Evolutionary conservation across 2,329 filamentous ascomycete genomes (phyloP).

Genomic region (Plenodomus biglobosus): DNA sequence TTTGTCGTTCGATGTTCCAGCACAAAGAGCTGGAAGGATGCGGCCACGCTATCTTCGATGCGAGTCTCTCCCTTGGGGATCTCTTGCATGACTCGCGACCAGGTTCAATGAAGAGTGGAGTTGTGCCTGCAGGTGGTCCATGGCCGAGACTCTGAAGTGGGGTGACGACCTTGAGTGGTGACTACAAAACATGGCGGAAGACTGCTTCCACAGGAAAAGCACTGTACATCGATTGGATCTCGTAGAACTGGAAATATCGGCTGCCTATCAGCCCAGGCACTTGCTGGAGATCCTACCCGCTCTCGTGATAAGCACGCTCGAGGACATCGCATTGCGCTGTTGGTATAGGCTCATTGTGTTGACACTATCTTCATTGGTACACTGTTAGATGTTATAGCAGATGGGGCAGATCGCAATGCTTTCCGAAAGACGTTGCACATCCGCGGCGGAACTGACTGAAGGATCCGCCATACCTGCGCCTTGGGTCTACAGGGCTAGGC

Average conservation of each 20-base stretch:
- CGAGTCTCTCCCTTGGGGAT: not conserved
- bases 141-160: not conserved
- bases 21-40: not conserved
- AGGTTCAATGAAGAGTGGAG: conserved; percentile 8
- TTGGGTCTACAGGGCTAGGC: not conserved
- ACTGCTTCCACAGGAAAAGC: not conserved
- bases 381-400: not conserved
- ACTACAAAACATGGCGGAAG: not conserved
- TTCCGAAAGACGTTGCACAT: conserved; percentile 15
- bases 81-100: conserved; percentile 8
- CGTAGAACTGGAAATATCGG: not conserved
- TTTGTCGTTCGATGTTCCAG: conserved; percentile 4
- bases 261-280: not conserved
- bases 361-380: not conserved
- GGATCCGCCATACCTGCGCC: conserved; percentile 1
- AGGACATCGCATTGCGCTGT: not conserved
- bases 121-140: not conserved
- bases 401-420: conserved; percentile 5
- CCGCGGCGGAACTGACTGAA: conserved; percentile 5
- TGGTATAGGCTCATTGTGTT: not conserved
- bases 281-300: not conserved
- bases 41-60: not conserved
- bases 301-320: not conserved
- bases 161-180: not conserved
- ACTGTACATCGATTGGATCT: not conserved